Conservation (phyloP, 164 flowering plant genomes). For the Cinnamomum micranthum region DNA sequence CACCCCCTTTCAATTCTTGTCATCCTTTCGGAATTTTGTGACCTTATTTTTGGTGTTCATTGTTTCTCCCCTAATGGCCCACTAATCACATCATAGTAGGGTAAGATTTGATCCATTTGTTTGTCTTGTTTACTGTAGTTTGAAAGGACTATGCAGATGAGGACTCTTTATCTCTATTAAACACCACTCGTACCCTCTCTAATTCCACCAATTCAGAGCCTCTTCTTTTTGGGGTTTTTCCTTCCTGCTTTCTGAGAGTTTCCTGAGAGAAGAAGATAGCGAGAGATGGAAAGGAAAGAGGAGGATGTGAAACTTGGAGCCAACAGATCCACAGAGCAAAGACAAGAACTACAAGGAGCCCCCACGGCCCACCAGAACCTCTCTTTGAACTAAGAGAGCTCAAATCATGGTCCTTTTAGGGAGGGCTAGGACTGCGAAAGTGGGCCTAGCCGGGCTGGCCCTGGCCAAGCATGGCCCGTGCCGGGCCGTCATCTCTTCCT, state of each 20-base stretch:
- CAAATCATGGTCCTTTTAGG: conserved; percentile 54
- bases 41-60: no score
- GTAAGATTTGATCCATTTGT: no score
- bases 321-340: conserved; percentile 42
- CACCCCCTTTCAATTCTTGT: no score
- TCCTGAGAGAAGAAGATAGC: background rate
- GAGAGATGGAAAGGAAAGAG: conserved; percentile 44
- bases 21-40: no score
- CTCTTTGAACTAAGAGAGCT: conserved; percentile 48
- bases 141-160: background rate
- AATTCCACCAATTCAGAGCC: background rate
- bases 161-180: background rate
- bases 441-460: no score
- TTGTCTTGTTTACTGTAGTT: no score
- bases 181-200: background rate
- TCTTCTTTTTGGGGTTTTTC: background rate
- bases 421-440: conserved; percentile 56
- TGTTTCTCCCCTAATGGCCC: no score
- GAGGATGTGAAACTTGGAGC: conserved; percentile 61
- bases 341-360: conserved; percentile 64
- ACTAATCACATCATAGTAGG: no score
- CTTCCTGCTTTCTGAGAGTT: background rate
- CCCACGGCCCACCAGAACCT: conserved; percentile 64
- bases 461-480: no score
- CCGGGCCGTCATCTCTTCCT: no score